Evolutionary conservation across 1,284 basidiomycete genomes (phyloP), one percentile per base, ranked within the genome.

Genomic region (Fomitopsis palustris): DNA sequence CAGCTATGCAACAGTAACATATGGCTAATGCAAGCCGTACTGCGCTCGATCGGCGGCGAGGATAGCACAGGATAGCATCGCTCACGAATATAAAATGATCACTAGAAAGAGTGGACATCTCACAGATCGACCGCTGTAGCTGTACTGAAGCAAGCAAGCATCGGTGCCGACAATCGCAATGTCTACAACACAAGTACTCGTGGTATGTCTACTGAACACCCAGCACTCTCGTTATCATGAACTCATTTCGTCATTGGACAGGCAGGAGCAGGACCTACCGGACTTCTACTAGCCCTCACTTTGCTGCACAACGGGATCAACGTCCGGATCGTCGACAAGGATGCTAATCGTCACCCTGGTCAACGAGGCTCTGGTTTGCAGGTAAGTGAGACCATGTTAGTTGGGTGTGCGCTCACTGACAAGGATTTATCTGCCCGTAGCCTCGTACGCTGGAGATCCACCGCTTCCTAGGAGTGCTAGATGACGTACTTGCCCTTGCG

Each of bases 301-400:
- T 56, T 67, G 6, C 41, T 59, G 7, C 54, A 66, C 35, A 63
- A 66, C 33, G 65, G 66, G 17, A 42, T 68, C 2, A 25, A 66
- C 6, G 69, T 75, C n/a, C 74, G 75, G 23, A 69, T 76, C 33
- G 67, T 77, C 14, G 67, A 75, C 16, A 76, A 73, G 54, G 65
- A 66, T 25, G 54, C 31, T 4, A 55, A 62, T 0, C 55, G 65
- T 25, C 45, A 47, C 39, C 39, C 62, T 37, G 65, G 66, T 2
- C 64, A 69, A 27, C 68, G 74, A 4, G 69, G 66, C 9, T 29
- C 51, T n/a, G 72, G 65, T 0, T 27, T 73, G 16, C 65, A 64
- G 67, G 74, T 71, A 25, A 64, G 35, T n/a, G n/a, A n/a, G n/a
- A n/a, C n/a, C n/a, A n/a, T 21, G 3, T 17, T 37, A 3, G 5